These are phyloP conservation scores for Daldinia caldariorum DNA, from an alignment of 495 filamentous ascomycete species.

Conservation along the genomic window DNA sequence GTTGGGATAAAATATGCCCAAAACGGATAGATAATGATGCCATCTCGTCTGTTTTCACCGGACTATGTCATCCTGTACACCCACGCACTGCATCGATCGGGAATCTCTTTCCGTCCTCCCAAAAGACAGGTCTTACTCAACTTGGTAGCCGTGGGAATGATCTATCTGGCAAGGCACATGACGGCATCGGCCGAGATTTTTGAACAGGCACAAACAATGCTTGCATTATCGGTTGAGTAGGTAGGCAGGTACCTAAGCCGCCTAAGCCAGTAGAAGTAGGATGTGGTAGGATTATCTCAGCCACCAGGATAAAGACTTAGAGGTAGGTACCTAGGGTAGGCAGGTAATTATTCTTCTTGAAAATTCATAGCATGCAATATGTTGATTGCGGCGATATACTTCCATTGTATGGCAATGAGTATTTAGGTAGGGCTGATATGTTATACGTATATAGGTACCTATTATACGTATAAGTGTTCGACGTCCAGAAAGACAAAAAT, in stretches of 20 bases:
- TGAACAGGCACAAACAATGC: neutral
- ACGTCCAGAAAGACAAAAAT: neutral
- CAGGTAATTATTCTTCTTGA: neutral
- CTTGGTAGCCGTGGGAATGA: neutral
- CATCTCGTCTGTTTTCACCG: neutral
- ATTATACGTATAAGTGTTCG: neutral
- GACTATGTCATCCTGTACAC: neutral
- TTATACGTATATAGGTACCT: neutral
- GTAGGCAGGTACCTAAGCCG: too few relatives aligned
- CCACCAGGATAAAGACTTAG: neutral
- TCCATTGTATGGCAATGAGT: too few relatives aligned
- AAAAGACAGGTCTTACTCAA: neutral
- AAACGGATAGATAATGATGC: neutral
- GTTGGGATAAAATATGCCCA: too few relatives aligned
- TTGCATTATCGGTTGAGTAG: neutral
- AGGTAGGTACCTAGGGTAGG: too few relatives aligned
- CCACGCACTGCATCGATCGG: neutral
- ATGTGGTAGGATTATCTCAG: slow-evolving; percentile 2
- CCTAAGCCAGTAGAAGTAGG: neutral
- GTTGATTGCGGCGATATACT: neutral
- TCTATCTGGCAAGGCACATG: neutral
- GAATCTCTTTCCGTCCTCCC: neutral
- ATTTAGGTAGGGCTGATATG: slow-evolving; percentile 1
- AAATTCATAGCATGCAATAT: neutral
- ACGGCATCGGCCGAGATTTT: slow-evolving; percentile 5